Conservation (phyloP, 1,284 basidiomycete species). For the Pascua sp. region DNA sequence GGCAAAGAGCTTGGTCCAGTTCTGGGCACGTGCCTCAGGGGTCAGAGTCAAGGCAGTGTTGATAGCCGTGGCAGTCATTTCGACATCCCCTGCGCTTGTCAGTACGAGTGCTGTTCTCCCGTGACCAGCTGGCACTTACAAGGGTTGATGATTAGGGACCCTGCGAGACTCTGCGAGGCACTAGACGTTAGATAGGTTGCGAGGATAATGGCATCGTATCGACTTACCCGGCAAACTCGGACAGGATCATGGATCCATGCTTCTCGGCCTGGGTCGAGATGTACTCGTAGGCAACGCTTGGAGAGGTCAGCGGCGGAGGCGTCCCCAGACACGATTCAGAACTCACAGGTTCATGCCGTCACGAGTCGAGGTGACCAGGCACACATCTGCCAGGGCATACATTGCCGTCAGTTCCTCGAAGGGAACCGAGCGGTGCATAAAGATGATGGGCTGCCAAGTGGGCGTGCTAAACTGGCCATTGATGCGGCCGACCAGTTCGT, state of each 20-base stretch:
- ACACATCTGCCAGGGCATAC: slow-evolving; percentile 94
- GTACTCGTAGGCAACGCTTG: slow-evolving; percentile 97
- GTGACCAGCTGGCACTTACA: slow-evolving; percentile 52
- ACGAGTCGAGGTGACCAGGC: slow-evolving; percentile 87
- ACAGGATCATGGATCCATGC: slow-evolving; percentile 95
- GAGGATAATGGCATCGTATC: background rate
- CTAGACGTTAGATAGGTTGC: background rate
- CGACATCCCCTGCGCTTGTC: slow-evolving; percentile 62
- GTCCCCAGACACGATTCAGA: background rate
- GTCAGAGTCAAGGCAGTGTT: slow-evolving; percentile 90
- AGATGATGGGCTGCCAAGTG: slow-evolving; percentile 98
- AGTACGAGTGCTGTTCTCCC: background rate
- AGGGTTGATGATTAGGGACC: slow-evolving; percentile 90
- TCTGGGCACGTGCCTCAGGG: slow-evolving; percentile 71
- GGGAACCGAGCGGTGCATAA: slow-evolving; percentile 89
- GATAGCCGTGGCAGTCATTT: slow-evolving; percentile 93
- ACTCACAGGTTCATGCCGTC: slow-evolving; percentile 90
- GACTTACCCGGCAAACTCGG: slow-evolving; percentile 83
- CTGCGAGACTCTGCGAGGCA: slow-evolving; percentile 91
- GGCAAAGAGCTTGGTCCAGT: slow-evolving; percentile 91
- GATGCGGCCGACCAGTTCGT: slow-evolving; percentile 95
- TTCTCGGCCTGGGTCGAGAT: slow-evolving; percentile 89
- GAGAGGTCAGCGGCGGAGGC: background rate
- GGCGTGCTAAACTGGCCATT: slow-evolving; percentile 98
- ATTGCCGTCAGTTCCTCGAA: slow-evolving; percentile 96